Conservation (phyloP, 306 rosid species). For the Crataegus laevigata region DNA sequence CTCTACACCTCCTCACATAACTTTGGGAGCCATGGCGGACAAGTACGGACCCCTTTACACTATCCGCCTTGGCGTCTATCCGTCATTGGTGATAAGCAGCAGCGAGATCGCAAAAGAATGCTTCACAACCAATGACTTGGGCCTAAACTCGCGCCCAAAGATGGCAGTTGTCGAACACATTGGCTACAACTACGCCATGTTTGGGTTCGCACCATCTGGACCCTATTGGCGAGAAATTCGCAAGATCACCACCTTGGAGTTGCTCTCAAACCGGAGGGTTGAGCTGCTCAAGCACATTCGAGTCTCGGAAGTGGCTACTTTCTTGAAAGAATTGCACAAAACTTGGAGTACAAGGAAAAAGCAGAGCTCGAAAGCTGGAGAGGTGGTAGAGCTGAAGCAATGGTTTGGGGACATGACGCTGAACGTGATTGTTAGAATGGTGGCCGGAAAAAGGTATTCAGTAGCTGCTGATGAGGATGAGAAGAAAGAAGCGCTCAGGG, state of each 20-base stretch:
- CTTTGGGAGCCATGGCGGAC: slow-evolving; percentile 23
- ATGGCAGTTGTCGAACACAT: not conserved
- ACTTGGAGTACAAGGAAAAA: not conserved
- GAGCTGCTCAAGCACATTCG: not conserved
- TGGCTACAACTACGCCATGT: slow-evolving; percentile 27
- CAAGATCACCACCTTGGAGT: slow-evolving; percentile 3
- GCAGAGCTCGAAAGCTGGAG: not conserved
- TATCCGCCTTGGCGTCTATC: slow-evolving; percentile 7
- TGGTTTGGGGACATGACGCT: not conserved
- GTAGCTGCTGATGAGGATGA: not conserved
- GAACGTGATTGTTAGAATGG: slow-evolving; percentile 14
- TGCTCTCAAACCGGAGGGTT: slow-evolving; percentile 12
- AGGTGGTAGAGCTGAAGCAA: not conserved
- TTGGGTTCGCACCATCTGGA: slow-evolving; percentile 12
- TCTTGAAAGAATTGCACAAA: not conserved
- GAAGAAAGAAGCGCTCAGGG: not conserved
- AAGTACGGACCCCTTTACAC: slow-evolving; percentile 20
- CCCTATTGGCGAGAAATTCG: slow-evolving; percentile 28
- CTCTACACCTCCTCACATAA: slow-evolving; percentile 8
- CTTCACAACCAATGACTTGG: slow-evolving; percentile 20
- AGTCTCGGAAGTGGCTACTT: not conserved
- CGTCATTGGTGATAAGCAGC: slow-evolving; percentile 15
- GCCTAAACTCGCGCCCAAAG: slow-evolving; percentile 10
- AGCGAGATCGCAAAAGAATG: slow-evolving; percentile 27
- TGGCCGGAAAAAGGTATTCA: slow-evolving; percentile 2